Percentiles rank a stretch among this genome's conserved stretches.
phyloP scores from a whole-genome alignment of 2,329 filamentous ascomycete genomes.

The Botrytis fabae region DNA sequence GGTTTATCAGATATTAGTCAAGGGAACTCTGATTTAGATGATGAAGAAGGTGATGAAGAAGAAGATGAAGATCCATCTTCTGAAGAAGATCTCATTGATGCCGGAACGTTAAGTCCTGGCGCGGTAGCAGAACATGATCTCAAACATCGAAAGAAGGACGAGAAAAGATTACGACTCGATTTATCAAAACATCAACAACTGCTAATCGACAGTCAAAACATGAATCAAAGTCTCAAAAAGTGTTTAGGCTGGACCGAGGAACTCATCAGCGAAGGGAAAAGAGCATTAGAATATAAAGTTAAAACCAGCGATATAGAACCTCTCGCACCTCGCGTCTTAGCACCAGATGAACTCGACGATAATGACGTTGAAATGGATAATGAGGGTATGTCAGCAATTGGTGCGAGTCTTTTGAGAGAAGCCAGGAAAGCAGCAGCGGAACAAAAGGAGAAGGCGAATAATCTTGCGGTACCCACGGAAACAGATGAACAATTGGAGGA shows the following conservation, averaged over 20 bases:
- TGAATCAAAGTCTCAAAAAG: constrained; percentile 89
- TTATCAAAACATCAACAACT: constrained; percentile 86
- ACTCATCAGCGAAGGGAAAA: constrained; percentile 83
- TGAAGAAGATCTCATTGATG: constrained; percentile 49
- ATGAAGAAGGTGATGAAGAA: constrained; percentile 46
- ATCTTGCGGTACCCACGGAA: neutral
- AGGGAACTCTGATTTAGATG: constrained; percentile 42
- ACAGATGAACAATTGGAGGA: constrained; percentile 5
- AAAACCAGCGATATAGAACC: constrained; percentile 72
- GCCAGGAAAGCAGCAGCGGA: constrained; percentile 33
- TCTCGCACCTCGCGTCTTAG: constrained; percentile 76
- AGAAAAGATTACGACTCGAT: constrained; percentile 80
- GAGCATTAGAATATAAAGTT: constrained; percentile 82
- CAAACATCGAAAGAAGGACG: constrained; percentile 68
- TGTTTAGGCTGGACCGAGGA: constrained; percentile 89
- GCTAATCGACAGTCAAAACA: constrained; percentile 85
- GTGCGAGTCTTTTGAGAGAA: constrained; percentile 35
- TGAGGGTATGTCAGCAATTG: constrained; percentile 38
- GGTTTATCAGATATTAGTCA: constrained; percentile 53
- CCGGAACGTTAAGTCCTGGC: constrained; percentile 43
- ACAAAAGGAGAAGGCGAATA: constrained; percentile 9
- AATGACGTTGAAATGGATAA: constrained; percentile 33
- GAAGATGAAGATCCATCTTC: constrained; percentile 49
- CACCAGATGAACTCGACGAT: constrained; percentile 61
- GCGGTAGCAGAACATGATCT: constrained; percentile 48